Evolutionary conservation across 805 yeast genomes (phyloP), one percentile per base, ranked within the genome.

Genomic region (Candida palmyrensis): DNA sequence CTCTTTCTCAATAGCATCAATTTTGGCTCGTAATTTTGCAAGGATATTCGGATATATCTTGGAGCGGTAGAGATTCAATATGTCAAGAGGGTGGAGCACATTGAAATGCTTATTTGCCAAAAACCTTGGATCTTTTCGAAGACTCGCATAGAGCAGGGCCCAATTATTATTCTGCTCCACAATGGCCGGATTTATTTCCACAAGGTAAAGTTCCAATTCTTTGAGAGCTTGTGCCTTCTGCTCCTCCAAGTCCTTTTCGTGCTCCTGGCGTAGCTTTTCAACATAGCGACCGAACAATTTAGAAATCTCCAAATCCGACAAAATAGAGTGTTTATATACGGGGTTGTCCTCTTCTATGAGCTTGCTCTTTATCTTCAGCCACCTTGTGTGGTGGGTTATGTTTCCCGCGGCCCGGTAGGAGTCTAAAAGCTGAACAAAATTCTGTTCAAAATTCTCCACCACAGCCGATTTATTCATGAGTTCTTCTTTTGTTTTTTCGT

Each of bases 291-390:
- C 47, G 48, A 77, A 84, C 2, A 79, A 66, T 28, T 66, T 65
- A 29, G 66, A 65, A 34, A 81, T 76, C 32, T 79, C 71, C 18
- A 59, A 59, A 31, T 79, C 86, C 15, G 78, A 70, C 7, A 78
- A 65, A 13, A 76, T 66, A 1, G 85, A 65, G 49, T 75, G 78
- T 36, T 66, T 70, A 49, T 76, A 81, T 5, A 81, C 71, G 0
- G 87, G 79, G 46, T 84, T 62, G n/a, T 66, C 92, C 36, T 80
- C 77, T 4, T 62, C 53, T 4, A 83, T 71, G 35, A 71, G 34
- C 13, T 43, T 23, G n/a, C 59, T 59, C 37, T 70, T 75, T 0
- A 74, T 62, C 1, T 80, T 71, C 20, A 51, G 45, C 95, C 95
- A 86, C 25, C 83, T 58, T 0, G 90, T 75, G 35, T 66, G 71